phyloP scores from a whole-genome alignment of 2,329 filamentous ascomycete genomes.

The Lachnellula willkommii region DNA sequence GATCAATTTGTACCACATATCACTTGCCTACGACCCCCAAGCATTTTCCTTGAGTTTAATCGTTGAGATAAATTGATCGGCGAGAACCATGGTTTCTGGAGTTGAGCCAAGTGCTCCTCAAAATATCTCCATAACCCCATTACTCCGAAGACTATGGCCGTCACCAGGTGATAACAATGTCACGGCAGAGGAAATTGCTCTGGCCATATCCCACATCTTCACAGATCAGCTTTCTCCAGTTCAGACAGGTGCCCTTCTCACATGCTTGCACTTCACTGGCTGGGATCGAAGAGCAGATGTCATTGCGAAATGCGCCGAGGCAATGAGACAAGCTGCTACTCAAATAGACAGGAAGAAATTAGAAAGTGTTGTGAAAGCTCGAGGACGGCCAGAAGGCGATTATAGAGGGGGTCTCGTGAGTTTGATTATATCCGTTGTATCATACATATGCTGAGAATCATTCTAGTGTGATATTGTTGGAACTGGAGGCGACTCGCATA shows the following conservation, averaged over 20 bases:
- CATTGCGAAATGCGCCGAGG: conserved; percentile 73
- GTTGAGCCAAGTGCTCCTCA: conserved; percentile 22
- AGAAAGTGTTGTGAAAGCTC: conserved; percentile 52
- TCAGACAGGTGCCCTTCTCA: conserved; percentile 81
- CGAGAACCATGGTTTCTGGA: conserved; percentile 18
- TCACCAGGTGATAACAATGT: conserved; percentile 44
- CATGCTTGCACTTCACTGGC: conserved; percentile 85
- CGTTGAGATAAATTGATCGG: neutral
- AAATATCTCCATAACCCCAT: conserved; percentile 53
- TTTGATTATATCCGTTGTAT: conserved; percentile 7
- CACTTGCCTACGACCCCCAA: neutral
- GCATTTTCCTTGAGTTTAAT: neutral
- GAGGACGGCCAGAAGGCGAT: conserved; percentile 60
- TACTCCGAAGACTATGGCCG: conserved; percentile 69
- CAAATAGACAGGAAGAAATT: conserved; percentile 63
- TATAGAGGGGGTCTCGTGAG: conserved; percentile 82
- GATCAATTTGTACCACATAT: neutral
- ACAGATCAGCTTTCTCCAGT: conserved; percentile 83
- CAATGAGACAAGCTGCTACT: conserved; percentile 77
- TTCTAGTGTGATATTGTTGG: conserved; percentile 83
- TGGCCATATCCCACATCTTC: conserved; percentile 88
- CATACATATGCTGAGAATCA: conserved; percentile 9
- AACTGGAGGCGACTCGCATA: conserved; percentile 91
- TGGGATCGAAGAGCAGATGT: conserved; percentile 81
- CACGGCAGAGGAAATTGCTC: conserved; percentile 74